Conservation (phyloP, 192 early-diverging fungal species). For the Podochytrium sp. region DNA sequence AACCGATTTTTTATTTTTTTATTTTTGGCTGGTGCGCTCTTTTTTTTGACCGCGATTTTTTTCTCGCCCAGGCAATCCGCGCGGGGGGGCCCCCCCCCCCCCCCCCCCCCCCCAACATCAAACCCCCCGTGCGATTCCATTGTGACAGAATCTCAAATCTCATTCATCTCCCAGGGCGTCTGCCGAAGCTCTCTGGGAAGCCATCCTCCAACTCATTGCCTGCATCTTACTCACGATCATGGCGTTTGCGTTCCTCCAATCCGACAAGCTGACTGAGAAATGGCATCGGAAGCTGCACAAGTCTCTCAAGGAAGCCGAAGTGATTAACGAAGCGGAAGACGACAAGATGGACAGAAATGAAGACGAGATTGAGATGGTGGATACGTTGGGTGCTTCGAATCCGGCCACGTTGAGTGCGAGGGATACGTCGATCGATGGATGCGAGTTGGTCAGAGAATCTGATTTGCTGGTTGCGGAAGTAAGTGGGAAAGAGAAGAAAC, state of each 20-base stretch:
- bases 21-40: neutral
- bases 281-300: constrained; percentile 68
- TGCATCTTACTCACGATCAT: constrained; percentile 77
- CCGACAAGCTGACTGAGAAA: constrained; percentile 79
- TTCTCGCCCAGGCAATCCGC: too few species aligned
- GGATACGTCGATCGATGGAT: too few species aligned
- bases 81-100: too few species aligned
- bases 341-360: neutral
- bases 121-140: too few species aligned
- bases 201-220: constrained; percentile 78
- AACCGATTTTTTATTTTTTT: neutral
- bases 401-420: too few species aligned
- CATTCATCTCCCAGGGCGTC: constrained; percentile 14
- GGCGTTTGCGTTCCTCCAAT: constrained; percentile 47
- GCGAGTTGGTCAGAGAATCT: too few species aligned
- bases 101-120: too few species aligned
- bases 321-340: too few species aligned
- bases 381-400: too few species aligned
- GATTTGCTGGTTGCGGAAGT: too few species aligned
- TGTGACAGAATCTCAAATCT: too few species aligned
- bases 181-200: constrained; percentile 81
- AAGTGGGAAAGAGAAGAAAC: neutral
- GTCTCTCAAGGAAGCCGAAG: constrained; percentile 54
- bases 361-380: neutral
- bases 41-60: too few species aligned